Evolutionary conservation across 257 asterid genomes (phyloP), one percentile per base, ranked within the genome.

Genomic region (Agastache rugosa): DNA sequence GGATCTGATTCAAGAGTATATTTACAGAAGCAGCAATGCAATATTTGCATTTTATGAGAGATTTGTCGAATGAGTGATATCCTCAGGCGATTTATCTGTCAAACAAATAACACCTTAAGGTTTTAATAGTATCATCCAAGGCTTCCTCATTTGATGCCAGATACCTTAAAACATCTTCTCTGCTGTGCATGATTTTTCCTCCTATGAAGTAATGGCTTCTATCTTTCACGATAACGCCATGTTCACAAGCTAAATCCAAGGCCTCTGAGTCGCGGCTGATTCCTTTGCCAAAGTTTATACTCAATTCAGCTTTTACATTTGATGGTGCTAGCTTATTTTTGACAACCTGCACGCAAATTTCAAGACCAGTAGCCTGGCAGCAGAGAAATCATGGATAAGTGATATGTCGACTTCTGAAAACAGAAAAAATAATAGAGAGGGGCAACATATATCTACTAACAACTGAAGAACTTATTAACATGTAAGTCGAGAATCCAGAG

Each of bases 321-420:
- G 91, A 80, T 61, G 93, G 98, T 19, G 98, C 96, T 34, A 95
- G 86, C 81, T 95, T 95, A 63, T 95, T 95, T 77, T 95, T 95
- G 16, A 95, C 86, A 4, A 95, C 98, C 79, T 89, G 90, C 78
- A 88, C 93, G 8, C 87, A 81, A 42, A 95, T 80, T 64, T 81
- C 89, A 78, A 92, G 97, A 75, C 99, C 99, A 27, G 86, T 87
- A 74, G 91, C 93, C 99, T 95, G 89, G 68, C 47, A 69, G 39
- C 17, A 35, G 4, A 76, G n/a, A 67, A 56, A 75, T 42, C 17
- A 31, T 20, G 63, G 25, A 42, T 47, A 47, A 42, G 54, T 31
- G 54, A 59, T 67, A 31, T 8, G 16, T 72, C 0, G 6, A 66
- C 27, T 16, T 16, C 53, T 19, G 12, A 61, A 51, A 61, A 12